Evolutionary conservation across 2,329 filamentous ascomycete genomes (phyloP).

Genomic region (Teratosphaeria zuluensis): DNA sequence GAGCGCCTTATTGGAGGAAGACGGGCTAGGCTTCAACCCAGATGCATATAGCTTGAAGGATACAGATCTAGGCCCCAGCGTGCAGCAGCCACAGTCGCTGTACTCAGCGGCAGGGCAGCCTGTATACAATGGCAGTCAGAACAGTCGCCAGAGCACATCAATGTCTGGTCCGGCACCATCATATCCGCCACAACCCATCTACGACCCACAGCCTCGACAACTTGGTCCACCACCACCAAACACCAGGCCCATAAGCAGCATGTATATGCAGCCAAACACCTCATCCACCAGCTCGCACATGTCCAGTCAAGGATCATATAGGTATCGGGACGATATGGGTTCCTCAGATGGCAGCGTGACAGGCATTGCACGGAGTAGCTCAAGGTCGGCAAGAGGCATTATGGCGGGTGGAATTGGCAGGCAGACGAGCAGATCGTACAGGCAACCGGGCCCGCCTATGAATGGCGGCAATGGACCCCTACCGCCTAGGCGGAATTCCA

Average conservation of each 20-base stretch:
- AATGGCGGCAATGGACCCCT: constrained; percentile 50
- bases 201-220: constrained; percentile 13
- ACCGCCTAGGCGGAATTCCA: constrained; percentile 68
- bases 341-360: constrained; percentile 28
- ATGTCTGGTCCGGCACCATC: constrained; percentile 32
- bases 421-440: constrained; percentile 62
- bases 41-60: constrained; percentile 27
- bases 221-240: constrained; percentile 20
- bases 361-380: constrained; percentile 52
- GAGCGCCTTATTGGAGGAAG: constrained; percentile 23
- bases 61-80: constrained; percentile 4
- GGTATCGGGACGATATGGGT: constrained; percentile 37
- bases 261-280: constrained; percentile 41
- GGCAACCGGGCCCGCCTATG: constrained; percentile 41
- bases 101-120: constrained; percentile 7
- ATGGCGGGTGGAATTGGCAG: constrained; percentile 53
- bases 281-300: constrained; percentile 36
- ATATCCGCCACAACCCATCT: constrained; percentile 16
- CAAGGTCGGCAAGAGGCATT: constrained; percentile 49
- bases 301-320: constrained; percentile 31
- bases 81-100: constrained; percentile 4
- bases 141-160: constrained; percentile 10
- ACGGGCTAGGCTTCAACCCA: constrained; percentile 33
- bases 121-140: constrained; percentile 27
- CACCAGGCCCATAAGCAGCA: constrained; percentile 33